These are phyloP conservation scores for Pichia rugopelliculosa DNA, from an alignment of 805 yeast genomes.

Conservation along the genomic window DNA sequence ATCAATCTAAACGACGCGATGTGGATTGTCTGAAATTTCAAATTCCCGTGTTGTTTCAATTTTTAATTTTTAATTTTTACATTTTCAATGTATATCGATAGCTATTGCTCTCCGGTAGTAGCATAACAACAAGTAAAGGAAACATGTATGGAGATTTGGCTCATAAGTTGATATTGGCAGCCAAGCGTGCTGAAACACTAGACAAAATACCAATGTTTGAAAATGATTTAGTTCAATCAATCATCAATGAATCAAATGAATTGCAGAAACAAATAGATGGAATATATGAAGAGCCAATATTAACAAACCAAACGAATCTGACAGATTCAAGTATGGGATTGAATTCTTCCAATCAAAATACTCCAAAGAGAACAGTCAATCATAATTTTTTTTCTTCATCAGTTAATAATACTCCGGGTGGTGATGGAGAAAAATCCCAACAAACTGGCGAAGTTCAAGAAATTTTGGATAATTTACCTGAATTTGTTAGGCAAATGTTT, in stretches of 20 bases:
- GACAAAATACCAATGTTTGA: slow-evolving; percentile 64
- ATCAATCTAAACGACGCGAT: too few species aligned
- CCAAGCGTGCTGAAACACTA: slow-evolving; percentile 66
- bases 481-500: slow-evolving; percentile 63
- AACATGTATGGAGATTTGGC: slow-evolving; percentile 87
- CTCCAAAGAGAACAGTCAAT: slow-evolving; percentile 2
- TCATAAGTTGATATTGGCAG: slow-evolving; percentile 74
- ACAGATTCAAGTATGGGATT: neutral
- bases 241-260: slow-evolving; percentile 65
- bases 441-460: slow-evolving; percentile 21
- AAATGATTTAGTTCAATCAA: slow-evolving; percentile 59
- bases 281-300: slow-evolving; percentile 12
- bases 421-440: neutral
- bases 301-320: neutral
- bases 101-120: too few species aligned
- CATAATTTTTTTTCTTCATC: slow-evolving; percentile 8
- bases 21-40: too few species aligned
- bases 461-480: slow-evolving; percentile 44
- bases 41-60: too few species aligned
- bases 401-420: slow-evolving; percentile 1
- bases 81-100: too few species aligned
- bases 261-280: slow-evolving; percentile 48
- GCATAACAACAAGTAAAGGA: neutral
- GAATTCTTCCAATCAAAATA: slow-evolving; percentile 2
- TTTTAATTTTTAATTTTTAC: too few species aligned